Evolutionary conservation across 345 rosid genomes (phyloP), one percentile per base, ranked within the genome.

Genomic region (Dovyalis caffra): DNA sequence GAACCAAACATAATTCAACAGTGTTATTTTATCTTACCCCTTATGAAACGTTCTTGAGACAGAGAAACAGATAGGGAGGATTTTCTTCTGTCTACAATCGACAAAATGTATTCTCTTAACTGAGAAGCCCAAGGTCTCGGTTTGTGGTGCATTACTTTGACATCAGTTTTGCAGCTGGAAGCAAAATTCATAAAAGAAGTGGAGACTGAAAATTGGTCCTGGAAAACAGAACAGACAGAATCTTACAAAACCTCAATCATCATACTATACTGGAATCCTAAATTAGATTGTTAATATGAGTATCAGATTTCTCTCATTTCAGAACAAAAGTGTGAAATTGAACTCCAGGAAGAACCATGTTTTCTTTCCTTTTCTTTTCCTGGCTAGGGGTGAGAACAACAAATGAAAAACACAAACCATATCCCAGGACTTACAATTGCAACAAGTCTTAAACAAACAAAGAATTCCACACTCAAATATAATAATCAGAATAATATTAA

Each of bases 121-220:
- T 87, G 88, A 75, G 88, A 78, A 81, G 83, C 85, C 98, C 97
- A 92, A 58, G 85, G 75, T 65, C 64, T 79, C 26, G 74, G 79
- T 64, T 69, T 80, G 66, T 64, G 49, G 43, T 78, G 69, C 75
- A 66, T 81, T 79, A 77, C 86, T 79, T 89, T 73, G 40, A 73
- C 69, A 73, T 61, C 77, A 81, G 67, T 76, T 82, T 74, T 80
- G 81, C 53, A 80, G 34, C 57, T 20, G 73, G 86, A 88, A 83
- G 87, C 77, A 71, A 92, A 82, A 81, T 76, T 79, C 57, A 87
- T 83, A 61, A 88, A 90, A 77, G 76, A 81, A 82, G 70, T 64
- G 29, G 88, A 81, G 49, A 68, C 65, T 15, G 85, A 60, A 67
- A 72, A 67, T 43, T 76, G 83, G 76, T 87, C 91, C 95, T 89